phyloP scores from a whole-genome alignment of 139 green algal species.

The Picochlorum sp. region DNA sequence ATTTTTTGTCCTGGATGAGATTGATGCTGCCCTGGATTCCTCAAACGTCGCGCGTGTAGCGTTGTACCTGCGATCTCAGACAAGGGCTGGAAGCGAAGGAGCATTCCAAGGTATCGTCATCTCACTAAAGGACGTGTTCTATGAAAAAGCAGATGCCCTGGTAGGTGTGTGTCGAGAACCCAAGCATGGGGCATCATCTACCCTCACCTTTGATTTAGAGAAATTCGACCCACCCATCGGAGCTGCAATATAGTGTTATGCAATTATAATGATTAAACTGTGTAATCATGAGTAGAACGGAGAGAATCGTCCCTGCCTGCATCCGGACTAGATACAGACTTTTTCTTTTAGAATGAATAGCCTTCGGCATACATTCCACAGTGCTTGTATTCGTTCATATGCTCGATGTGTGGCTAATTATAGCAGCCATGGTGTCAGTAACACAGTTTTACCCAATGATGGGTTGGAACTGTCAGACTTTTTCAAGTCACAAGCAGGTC shows the following conservation, averaged over 20 bases:
- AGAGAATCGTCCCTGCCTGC: no score
- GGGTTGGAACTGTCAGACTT: constrained; percentile 3
- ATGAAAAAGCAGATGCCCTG: constrained; percentile 88
- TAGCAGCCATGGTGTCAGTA: background rate
- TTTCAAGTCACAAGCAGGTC: background rate
- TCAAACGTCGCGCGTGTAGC: constrained; percentile 89
- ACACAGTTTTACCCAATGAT: background rate
- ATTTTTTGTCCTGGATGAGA: constrained; percentile 98
- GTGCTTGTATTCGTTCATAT: no score
- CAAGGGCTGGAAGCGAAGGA: constrained; percentile 19
- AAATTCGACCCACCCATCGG: constrained; percentile 23
- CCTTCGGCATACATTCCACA: no score
- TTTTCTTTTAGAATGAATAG: no score
- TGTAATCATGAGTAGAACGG: no score
- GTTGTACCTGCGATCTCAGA: constrained; percentile 77
- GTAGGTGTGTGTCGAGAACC: constrained; percentile 75
- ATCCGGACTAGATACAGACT: no score
- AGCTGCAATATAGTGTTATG: background rate
- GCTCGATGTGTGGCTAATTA: no score
- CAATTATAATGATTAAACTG: background rate
- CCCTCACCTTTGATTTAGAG: constrained; percentile 75
- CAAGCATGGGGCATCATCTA: constrained; percentile 40
- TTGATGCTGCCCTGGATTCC: constrained; percentile 88
- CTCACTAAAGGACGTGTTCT: constrained; percentile 96
- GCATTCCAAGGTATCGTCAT: constrained; percentile 77